Evolutionary conservation across 2,329 filamentous ascomycete genomes (phyloP).

Genomic region (Gremmenia infestans): DNA sequence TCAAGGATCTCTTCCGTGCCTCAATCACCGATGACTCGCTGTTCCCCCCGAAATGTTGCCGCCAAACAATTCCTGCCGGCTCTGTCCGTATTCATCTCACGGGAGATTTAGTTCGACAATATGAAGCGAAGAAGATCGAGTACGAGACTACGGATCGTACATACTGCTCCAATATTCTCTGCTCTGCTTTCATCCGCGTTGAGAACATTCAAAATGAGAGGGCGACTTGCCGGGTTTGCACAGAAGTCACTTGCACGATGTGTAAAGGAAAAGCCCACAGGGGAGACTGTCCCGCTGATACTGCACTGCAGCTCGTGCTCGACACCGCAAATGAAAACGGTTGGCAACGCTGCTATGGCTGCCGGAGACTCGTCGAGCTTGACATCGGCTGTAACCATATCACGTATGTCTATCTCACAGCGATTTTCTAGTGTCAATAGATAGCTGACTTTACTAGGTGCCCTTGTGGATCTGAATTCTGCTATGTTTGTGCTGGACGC

Average conservation of each 20-base stretch:
- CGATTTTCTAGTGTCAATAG: not conserved
- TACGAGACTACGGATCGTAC: conserved; percentile 42
- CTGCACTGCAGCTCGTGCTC: conserved; percentile 36
- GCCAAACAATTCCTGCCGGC: conserved; percentile 34
- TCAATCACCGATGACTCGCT: conserved; percentile 44
- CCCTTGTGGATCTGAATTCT: conserved; percentile 43
- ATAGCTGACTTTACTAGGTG: conserved; percentile 34
- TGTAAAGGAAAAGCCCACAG: conserved; percentile 46
- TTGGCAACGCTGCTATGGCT: conserved; percentile 49
- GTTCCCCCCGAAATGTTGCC: conserved; percentile 53
- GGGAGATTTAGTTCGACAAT: conserved; percentile 32
- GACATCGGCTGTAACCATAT: conserved; percentile 51
- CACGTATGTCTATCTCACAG: conserved; percentile 38
- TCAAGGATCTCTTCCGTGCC: conserved; percentile 39
- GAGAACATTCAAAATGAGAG: conserved; percentile 29
- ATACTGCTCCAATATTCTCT: conserved; percentile 44
- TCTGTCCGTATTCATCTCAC: conserved; percentile 35
- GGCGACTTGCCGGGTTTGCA: conserved; percentile 41
- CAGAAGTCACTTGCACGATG: conserved; percentile 39
- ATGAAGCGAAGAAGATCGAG: conserved; percentile 44
- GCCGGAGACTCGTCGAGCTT: conserved; percentile 45
- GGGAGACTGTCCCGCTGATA: conserved; percentile 45
- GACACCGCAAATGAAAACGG: conserved; percentile 36
- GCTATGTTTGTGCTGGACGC: conserved; percentile 40
- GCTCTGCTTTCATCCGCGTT: conserved; percentile 43